These are phyloP conservation scores for Aspergillus eucalypticola DNA, from an alignment of 2,329 filamentous ascomycete genomes.

Conservation along the genomic window DNA sequence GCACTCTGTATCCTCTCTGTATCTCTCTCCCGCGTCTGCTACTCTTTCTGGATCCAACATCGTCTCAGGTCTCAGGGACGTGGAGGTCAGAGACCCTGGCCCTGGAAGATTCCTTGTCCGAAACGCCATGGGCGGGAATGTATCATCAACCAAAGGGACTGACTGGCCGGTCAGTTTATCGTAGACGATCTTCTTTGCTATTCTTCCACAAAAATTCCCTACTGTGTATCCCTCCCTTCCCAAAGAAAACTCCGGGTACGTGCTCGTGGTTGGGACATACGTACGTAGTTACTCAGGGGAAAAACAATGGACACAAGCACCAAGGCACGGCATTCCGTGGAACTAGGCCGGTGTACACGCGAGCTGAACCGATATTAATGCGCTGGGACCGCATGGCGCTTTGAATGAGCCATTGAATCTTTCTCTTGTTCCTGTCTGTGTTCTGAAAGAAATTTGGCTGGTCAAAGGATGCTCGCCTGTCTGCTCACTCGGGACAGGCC, in stretches of 20 bases:
- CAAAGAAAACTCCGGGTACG: neutral
- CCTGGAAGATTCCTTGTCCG: neutral
- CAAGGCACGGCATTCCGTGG: neutral
- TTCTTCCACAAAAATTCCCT: too few relatives aligned
- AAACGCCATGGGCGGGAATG: constrained; percentile 1
- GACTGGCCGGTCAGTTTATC: neutral
- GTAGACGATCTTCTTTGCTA: neutral
- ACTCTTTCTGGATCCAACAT: neutral
- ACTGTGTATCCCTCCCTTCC: neutral
- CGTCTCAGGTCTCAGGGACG: neutral
- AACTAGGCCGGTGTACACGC: neutral
- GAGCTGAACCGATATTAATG: constrained; percentile 1
- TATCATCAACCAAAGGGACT: neutral
- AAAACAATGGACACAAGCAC: neutral
- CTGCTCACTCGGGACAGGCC: neutral
- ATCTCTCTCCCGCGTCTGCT: neutral
- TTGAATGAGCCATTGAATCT: neutral
- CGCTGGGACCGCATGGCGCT: neutral
- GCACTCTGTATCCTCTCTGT: neutral
- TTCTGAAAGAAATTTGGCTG: neutral
- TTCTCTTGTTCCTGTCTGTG: neutral
- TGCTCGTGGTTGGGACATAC: constrained; percentile 6
- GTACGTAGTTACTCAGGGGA: neutral
- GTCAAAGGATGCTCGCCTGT: constrained; percentile 5
- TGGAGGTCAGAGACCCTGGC: neutral